A percentile compares a stretch with the other conserved stretches of the same genome.
phyloP scores from a whole-genome alignment of 257 asterid species.

The Fraxinus cuspidata region DNA sequence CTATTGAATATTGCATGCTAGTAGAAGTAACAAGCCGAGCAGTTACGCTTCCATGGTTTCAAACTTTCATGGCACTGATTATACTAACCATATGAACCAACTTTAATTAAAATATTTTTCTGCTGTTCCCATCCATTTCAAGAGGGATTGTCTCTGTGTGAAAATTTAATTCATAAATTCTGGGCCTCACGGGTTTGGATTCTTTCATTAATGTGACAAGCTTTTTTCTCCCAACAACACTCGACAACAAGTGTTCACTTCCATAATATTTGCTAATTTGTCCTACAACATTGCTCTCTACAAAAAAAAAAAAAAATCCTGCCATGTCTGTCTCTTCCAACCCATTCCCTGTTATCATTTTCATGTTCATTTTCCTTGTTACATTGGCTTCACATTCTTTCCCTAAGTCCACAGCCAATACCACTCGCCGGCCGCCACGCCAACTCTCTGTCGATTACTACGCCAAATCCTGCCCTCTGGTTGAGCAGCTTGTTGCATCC shows the following conservation, averaged over 20 bases:
- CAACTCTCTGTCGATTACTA: slow-evolving; percentile 63
- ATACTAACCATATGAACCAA: no score
- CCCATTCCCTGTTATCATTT: slow-evolving; percentile 20
- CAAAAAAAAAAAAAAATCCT: neutral
- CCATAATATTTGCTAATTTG: slow-evolving; percentile 38
- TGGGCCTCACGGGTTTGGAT: slow-evolving; percentile 65
- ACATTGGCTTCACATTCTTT: slow-evolving; percentile 24
- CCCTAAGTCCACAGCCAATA: slow-evolving; percentile 23
- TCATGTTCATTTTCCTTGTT: slow-evolving; percentile 28
- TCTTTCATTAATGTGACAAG: slow-evolving; percentile 43
- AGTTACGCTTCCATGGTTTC: neutral
- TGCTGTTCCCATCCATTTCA: neutral
- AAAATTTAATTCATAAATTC: slow-evolving; percentile 24
- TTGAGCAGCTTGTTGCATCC: slow-evolving; percentile 68
- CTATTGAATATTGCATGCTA: no score
- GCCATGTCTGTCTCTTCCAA: slow-evolving; percentile 40
- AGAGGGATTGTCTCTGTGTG: neutral
- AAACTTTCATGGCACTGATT: neutral
- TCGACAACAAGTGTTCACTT: slow-evolving; percentile 23
- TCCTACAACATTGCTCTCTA: slow-evolving; percentile 25
- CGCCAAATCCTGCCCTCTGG: slow-evolving; percentile 77
- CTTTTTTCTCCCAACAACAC: slow-evolving; percentile 28
- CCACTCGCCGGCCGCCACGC: slow-evolving; percentile 29
- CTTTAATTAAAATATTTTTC: neutral
- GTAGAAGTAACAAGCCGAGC: neutral